phyloP scores from a whole-genome alignment of 1,284 basidiomycete genomes.

The Ustilago nuda region DNA sequence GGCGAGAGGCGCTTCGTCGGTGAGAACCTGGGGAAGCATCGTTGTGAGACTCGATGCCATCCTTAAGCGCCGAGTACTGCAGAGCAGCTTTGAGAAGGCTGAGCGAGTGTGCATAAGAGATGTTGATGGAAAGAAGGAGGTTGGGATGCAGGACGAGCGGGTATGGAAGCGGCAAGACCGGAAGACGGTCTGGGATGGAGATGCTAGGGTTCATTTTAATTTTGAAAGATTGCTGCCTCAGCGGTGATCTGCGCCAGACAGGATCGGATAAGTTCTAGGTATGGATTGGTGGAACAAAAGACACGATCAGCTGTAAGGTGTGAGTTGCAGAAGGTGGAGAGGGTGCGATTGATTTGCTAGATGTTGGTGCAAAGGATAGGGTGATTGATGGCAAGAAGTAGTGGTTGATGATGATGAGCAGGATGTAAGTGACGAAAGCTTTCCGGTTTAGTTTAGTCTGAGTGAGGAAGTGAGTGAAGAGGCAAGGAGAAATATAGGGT shows the following conservation, averaged over 20 bases:
- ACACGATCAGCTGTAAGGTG: background rate
- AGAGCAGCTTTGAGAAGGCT: slow-evolving; percentile 66
- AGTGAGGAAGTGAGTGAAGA: background rate
- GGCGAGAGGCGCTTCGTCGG: slow-evolving; percentile 18
- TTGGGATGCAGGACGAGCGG: slow-evolving; percentile 66
- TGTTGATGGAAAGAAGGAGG: slow-evolving; percentile 64
- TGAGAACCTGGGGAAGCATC: slow-evolving; percentile 22
- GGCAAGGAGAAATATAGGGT: background rate
- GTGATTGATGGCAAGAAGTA: background rate
- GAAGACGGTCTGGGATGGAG: slow-evolving; percentile 59
- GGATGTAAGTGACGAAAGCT: background rate
- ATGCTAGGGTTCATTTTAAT: slow-evolving; percentile 44
- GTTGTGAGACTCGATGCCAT: slow-evolving; percentile 39
- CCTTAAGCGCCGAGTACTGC: slow-evolving; percentile 48
- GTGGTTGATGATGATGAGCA: slow-evolving; percentile 1
- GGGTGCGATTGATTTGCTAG: background rate
- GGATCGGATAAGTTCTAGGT: background rate
- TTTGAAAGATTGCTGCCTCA: background rate
- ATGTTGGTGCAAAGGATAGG: background rate
- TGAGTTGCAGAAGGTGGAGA: background rate
- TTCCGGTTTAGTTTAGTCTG: too few relatives aligned
- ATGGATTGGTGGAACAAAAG: background rate
- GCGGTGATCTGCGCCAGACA: background rate
- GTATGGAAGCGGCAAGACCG: slow-evolving; percentile 65
- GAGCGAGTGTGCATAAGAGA: slow-evolving; percentile 64